Conservation (phyloP, 768 basidiomycete genomes). For the Baorangia bicolor region DNA sequence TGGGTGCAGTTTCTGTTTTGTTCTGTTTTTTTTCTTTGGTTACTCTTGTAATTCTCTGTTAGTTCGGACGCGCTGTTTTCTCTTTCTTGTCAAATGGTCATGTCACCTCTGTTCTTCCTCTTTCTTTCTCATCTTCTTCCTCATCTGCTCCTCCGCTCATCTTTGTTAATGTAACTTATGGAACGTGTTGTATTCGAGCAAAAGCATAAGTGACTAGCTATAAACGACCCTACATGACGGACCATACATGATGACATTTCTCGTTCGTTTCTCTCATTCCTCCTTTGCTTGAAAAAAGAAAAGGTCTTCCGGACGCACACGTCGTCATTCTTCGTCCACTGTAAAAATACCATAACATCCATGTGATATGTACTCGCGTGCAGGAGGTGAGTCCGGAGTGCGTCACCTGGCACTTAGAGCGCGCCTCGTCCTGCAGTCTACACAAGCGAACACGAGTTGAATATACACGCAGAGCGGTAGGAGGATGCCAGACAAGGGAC, state of each 20-base stretch:
- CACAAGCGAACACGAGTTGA: not conserved
- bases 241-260: not conserved
- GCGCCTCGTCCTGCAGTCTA: constrained; percentile 31
- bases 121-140: not conserved
- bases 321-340: too few relatives aligned
- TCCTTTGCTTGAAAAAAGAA: too few relatives aligned
- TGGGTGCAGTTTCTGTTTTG: not conserved
- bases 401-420: too few relatives aligned
- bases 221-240: not conserved
- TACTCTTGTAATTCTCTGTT: not conserved
- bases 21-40: not conserved
- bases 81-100: not conserved
- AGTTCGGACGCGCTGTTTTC: not conserved
- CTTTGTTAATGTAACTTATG: not conserved
- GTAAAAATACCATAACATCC: too few relatives aligned
- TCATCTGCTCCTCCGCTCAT: not conserved
- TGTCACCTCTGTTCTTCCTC: not conserved
- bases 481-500: not conserved
- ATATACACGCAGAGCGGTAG: not conserved
- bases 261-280: not conserved
- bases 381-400: too few relatives aligned
- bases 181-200: constrained; percentile 7
- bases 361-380: too few relatives aligned
- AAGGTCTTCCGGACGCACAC: too few relatives aligned
- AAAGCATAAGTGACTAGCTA: not conserved